A percentile compares a stretch with the other conserved stretches of the same genome.
These are phyloP conservation scores for Camellia oleifera DNA, from an alignment of 179 eudicot species.

Conservation along the genomic window DNA sequence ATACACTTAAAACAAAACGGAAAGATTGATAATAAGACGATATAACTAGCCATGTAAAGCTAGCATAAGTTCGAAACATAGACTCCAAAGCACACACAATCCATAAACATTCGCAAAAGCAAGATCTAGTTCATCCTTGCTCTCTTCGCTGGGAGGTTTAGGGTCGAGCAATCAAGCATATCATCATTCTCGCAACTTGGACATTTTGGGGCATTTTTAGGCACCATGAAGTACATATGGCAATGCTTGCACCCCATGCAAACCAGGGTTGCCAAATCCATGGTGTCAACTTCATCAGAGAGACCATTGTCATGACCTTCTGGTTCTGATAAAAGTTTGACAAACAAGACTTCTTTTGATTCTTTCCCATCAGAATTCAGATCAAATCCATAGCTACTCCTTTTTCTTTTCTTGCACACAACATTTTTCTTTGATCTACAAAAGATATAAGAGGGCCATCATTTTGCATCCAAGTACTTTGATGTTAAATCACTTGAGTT, in stretches of 20 bases:
- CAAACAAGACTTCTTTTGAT: not conserved
- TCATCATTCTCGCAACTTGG: slow-evolving; percentile 6
- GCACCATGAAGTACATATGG: slow-evolving; percentile 10
- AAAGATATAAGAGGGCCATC: not conserved
- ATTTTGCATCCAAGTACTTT: too few species aligned
- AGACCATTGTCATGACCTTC: not conserved
- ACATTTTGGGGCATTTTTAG: not conserved
- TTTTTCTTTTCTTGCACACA: not conserved
- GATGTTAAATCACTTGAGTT: not conserved
- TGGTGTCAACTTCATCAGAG: not conserved
- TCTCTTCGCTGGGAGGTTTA: not conserved
- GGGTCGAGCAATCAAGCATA: not conserved
- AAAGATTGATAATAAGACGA: too few species aligned
- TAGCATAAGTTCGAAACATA: not conserved
- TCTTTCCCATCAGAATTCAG: not conserved
- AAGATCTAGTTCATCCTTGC: slow-evolving; percentile 5
- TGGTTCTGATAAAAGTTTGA: not conserved
- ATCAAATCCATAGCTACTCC: not conserved
- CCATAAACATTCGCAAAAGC: not conserved
- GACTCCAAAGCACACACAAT: not conserved
- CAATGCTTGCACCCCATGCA: slow-evolving; percentile 10
- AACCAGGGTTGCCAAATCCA: not conserved
- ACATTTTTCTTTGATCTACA: not conserved
- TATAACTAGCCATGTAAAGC: too few species aligned
- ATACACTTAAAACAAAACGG: too few species aligned